Evolutionary conservation across 1,284 basidiomycete species (phyloP).

Genomic region (Melampsora larici-populina): DNA sequence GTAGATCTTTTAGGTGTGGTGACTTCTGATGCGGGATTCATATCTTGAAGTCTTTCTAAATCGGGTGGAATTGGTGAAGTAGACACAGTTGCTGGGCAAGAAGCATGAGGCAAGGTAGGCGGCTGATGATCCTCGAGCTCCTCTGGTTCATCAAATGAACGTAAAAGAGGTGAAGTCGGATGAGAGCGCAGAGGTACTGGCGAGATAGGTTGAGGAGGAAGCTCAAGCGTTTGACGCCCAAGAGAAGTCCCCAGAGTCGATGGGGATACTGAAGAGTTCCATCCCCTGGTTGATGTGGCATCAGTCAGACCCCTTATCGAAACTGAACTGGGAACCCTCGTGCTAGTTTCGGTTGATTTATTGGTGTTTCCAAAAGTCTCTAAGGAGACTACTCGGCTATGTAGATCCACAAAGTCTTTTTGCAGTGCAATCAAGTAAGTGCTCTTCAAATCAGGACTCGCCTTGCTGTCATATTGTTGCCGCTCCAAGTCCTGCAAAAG

Average conservation of each 20-base stretch:
- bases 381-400: conserved; percentile 13
- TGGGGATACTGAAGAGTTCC: not conserved
- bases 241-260: not conserved
- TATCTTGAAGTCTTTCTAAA: not conserved
- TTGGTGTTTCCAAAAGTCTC: conserved; percentile 1
- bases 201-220: conserved; percentile 1
- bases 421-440: conserved; percentile 38
- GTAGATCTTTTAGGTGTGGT: not conserved
- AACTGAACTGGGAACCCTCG: not conserved
- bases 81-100: not conserved
- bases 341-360: not conserved
- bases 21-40: not conserved
- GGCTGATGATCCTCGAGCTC: not conserved
- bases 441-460: conserved; percentile 28
- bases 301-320: not conserved
- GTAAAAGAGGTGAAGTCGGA: not conserved
- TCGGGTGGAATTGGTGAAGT: not conserved
- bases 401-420: conserved; percentile 38
- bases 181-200: not conserved
- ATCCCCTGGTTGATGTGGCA: not conserved
- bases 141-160: not conserved
- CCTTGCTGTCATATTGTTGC: conserved; percentile 7
- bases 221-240: not conserved
- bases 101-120: not conserved
- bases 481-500: conserved; percentile 22